Evolutionary conservation across 169 alveolate genomes (phyloP).

Genomic region (Eimeria falciformis): DNA sequence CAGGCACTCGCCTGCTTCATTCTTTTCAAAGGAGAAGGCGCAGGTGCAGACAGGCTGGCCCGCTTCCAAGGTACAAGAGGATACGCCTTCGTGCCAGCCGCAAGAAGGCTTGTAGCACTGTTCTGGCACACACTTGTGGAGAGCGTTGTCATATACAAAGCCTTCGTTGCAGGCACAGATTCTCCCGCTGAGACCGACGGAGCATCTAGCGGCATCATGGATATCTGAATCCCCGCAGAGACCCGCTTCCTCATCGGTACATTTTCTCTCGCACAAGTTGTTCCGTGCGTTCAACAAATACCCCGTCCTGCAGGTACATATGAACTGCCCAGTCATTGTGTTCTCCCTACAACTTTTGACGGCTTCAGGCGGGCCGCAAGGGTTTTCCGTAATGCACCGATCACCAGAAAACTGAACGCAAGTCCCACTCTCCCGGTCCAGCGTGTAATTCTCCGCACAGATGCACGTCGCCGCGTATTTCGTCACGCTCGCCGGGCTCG

Average conservation of each 20-base stretch:
- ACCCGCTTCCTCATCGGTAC: slow-evolving; percentile 67
- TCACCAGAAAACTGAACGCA: slow-evolving; percentile 47
- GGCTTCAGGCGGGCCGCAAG: slow-evolving; percentile 58
- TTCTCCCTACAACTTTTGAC: slow-evolving; percentile 58
- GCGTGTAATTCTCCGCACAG: slow-evolving; percentile 14
- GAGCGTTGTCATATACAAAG: background rate
- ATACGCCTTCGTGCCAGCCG: slow-evolving; percentile 67
- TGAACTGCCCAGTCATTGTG: slow-evolving; percentile 62
- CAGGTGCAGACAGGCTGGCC: slow-evolving; percentile 13
- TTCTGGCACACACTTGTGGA: background rate
- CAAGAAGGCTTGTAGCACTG: slow-evolving; percentile 28
- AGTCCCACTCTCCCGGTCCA: background rate
- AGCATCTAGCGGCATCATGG: slow-evolving; percentile 43
- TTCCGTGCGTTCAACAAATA: slow-evolving; percentile 40
- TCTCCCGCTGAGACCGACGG: slow-evolving; percentile 62
- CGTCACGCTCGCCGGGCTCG: slow-evolving; percentile 23
- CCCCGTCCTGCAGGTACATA: slow-evolving; percentile 48
- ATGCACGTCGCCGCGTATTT: slow-evolving; percentile 58
- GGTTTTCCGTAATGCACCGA: slow-evolving; percentile 26
- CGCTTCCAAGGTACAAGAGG: background rate
- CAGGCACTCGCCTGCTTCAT: slow-evolving; percentile 38
- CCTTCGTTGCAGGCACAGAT: slow-evolving; percentile 60
- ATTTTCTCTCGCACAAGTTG: slow-evolving; percentile 49
- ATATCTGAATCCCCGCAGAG: slow-evolving; percentile 53
- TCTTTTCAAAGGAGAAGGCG: slow-evolving; percentile 24